Base-by-base conservation (phyloP, 164 flowering plant genomes). In the Sextonia rubra region DNA sequence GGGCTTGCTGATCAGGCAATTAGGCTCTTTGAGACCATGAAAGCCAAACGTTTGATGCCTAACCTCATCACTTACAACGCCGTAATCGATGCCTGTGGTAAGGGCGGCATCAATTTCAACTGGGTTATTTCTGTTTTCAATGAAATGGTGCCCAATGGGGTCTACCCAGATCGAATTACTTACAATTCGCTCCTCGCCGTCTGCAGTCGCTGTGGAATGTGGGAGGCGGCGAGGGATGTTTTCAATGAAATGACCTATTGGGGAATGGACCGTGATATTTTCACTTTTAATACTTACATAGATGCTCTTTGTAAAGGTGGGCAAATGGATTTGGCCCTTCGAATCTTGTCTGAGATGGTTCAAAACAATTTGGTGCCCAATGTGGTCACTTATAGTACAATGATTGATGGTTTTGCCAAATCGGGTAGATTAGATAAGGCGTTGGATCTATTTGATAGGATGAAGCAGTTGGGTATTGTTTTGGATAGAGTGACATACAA, bases 11-110 rank as follows among this genome's bases (percentile, higher is more conserved):
- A 87, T 61, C 88, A 96, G 72, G 98, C 99, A 0, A 75, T 91
- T 27, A 71, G 76, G 76, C 86, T 91, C 0, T 89, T 96, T 68
- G 86, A 87, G 62, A 80, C 86, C 8, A 96, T 96, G 99, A 93
- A 84, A 71, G 70, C 32, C 11, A 79, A 71, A 29, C 91, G 95
- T 5, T 81, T 96, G 86, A 88, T 72, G 83, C 98, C 99, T 0
- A 96, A 96, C 83, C 83, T 93, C 71, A 97, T 96, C 17, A 90
- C 97, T 47, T 96, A 90, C 71, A 96, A 96, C 85, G 93, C 99
- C 4, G 89, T 93, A 61, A 96, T 96, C 69, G 98, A 96, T 84
- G 99, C 99, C 0, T 91, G 93, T 84, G 99, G 89, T 2, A 96
- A 96, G 83, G 98, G 97, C 60, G 98, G 99, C 23, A 88, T 88